phyloP scores from a whole-genome alignment of 2,329 filamentous ascomycete genomes.

The Colletotrichum musicola region DNA sequence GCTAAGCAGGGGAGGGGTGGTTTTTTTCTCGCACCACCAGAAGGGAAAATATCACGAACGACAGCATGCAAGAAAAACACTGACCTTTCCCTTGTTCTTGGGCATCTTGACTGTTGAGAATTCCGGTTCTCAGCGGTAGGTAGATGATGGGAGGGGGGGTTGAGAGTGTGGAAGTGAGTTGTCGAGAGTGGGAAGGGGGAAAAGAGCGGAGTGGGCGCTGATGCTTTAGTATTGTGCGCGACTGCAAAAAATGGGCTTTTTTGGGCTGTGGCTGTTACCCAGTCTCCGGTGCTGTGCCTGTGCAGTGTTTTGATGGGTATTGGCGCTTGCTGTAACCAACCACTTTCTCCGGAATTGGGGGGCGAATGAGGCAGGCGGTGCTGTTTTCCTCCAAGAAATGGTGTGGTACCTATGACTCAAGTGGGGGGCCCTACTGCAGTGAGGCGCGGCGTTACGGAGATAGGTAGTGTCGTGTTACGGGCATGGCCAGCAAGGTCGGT shows the following conservation, averaged over 20 bases:
- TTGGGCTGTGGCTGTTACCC: constrained; percentile 2
- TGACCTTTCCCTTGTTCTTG: constrained; percentile 99
- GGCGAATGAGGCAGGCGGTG: constrained; percentile 29
- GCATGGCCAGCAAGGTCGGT: no score
- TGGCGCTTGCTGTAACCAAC: constrained; percentile 17
- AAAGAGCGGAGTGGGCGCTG: constrained; percentile 13
- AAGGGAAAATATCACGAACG: background rate
- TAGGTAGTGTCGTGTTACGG: background rate
- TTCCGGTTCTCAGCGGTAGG: constrained; percentile 43
- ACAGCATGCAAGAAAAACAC: constrained; percentile 44
- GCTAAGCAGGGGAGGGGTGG: constrained; percentile 31
- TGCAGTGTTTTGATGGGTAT: constrained; percentile 21
- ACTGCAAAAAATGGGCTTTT: constrained; percentile 19
- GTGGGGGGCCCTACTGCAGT: constrained; percentile 16
- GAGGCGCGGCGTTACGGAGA: constrained; percentile 4
- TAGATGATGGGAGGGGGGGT: constrained; percentile 21
- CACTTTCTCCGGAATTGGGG: constrained; percentile 11
- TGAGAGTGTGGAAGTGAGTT: constrained; percentile 24
- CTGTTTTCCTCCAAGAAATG: constrained; percentile 11
- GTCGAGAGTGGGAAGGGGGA: constrained; percentile 19
- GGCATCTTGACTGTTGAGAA: constrained; percentile 74
- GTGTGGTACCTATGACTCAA: constrained; percentile 32
- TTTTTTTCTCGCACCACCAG: constrained; percentile 18
- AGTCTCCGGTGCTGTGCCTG: background rate
- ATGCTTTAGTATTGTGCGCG: constrained; percentile 39